Evolutionary conservation across 2,329 filamentous ascomycete genomes (phyloP).

Genomic region (Mycocentrospora acerina): DNA sequence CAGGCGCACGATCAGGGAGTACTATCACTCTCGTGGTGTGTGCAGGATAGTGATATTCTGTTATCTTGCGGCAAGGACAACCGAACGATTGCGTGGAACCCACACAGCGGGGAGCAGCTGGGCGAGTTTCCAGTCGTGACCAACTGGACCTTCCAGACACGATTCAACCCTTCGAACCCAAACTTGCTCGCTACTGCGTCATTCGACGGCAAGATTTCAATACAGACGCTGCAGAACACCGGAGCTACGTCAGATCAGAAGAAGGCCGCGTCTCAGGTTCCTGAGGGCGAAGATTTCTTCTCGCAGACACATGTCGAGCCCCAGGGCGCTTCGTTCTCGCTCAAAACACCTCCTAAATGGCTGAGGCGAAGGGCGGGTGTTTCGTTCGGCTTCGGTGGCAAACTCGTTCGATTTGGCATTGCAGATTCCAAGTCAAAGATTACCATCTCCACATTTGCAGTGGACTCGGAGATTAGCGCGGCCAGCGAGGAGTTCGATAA

Average conservation of each 20-base stretch:
- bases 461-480: conserved; percentile 81
- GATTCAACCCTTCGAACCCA: conserved; percentile 92
- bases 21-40: conserved; percentile 92
- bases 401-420: conserved; percentile 75
- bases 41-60: conserved; percentile 83
- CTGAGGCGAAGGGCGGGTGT: conserved; percentile 80
- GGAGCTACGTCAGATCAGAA: conserved; percentile 73
- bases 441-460: conserved; percentile 81
- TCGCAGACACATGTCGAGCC: conserved; percentile 88
- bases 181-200: conserved; percentile 91
- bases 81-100: conserved; percentile 93
- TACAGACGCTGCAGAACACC: conserved; percentile 94
- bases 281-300: conserved; percentile 96
- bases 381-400: conserved; percentile 94
- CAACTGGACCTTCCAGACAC: conserved; percentile 98
- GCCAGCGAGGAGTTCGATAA: conserved; percentile 86
- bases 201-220: conserved; percentile 92
- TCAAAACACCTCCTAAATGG: conserved; percentile 87
- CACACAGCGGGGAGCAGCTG: conserved; percentile 80
- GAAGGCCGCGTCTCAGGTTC: conserved; percentile 56
- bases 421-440: conserved; percentile 75
- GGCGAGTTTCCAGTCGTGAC: conserved; percentile 96
- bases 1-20: conserved; percentile 94
- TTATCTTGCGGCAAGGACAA: conserved; percentile 97
- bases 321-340: conserved; percentile 84